Base-by-base conservation (phyloP, 1,284 basidiomycete genomes). In the Bondarzewia mesenterica region DNA sequence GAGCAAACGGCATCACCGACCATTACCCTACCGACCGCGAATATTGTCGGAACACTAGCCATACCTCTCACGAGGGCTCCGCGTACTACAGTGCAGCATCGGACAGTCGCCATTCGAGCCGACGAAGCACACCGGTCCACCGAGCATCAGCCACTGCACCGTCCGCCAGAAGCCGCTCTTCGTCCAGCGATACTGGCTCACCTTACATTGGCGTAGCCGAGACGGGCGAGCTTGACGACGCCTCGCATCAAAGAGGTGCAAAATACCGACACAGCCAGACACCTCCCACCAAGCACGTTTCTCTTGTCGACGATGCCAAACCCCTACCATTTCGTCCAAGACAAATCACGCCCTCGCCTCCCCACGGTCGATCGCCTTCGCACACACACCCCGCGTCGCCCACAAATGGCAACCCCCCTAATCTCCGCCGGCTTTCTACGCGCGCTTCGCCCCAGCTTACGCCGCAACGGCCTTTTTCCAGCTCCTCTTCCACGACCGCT, bases 311-410 rank as follows among this genome's bases (percentile, higher is more conserved):
- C 25, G 14, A 42, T 8, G 10, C 29, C n/a, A 32, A 32, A 7
- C 18, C 32, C 22, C 29, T 43, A 10, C 39, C 42, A 5, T 37
- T 42, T 22, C 37, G 18, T 7, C 39, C 43, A 26, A 53, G 52
- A 35, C 54, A 54, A 36, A 53, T 55, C 20, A 52, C 47, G 15
- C 48, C 54, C 5, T 52, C 46, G 16, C 53, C 54, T 3, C 46
- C 54, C 8, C 45, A 47, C 5, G 55, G 50, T 41, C 47, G 54
- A 16, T 50, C 37, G 38, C 38, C 23, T n/a, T 23, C 43, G 12
- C 44, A 42, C 22, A 26, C 27, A 21, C 46, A 47, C 22, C 12
- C 46, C 18, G 21, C 22, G 10, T 27, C 37, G 3, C 39, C 48
- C 25, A 45, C 37, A 22, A 51, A 50, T 36, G 52, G 46, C 20